Percentiles rank a stretch among this genome's conserved stretches.
These are phyloP conservation scores for Aspergillus cristatus DNA, from an alignment of 495 filamentous ascomycete genomes.

Conservation along the genomic window DNA sequence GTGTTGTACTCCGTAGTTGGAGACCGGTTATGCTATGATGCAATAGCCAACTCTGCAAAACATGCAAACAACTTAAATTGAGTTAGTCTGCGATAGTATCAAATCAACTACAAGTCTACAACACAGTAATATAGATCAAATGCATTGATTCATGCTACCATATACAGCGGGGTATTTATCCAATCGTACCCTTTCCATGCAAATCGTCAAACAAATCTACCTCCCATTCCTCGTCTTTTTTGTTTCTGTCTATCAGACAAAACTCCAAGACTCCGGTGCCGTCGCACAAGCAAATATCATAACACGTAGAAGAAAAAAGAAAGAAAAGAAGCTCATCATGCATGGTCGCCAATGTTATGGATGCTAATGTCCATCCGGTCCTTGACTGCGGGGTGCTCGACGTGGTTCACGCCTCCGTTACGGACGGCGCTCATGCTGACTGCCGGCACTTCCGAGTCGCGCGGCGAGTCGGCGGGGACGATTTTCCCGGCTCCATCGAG, in stretches of 20 bases:
- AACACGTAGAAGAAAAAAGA: slow-evolving; percentile 4
- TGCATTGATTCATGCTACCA: neutral
- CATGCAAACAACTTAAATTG: no score
- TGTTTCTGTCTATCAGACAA: slow-evolving; percentile 12
- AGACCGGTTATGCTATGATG: no score
- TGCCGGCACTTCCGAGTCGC: slow-evolving; percentile 29
- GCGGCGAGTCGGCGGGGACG: slow-evolving; percentile 34
- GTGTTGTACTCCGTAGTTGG: neutral
- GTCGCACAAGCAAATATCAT: no score
- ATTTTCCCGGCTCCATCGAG: slow-evolving; percentile 49
- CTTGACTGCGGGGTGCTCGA: slow-evolving; percentile 31
- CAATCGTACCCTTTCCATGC: slow-evolving; percentile 4
- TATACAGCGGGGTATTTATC: slow-evolving; percentile 8
- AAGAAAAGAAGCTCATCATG: slow-evolving; percentile 14
- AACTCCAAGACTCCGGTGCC: slow-evolving; percentile 22
- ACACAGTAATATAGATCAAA: no score
- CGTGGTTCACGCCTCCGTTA: slow-evolving; percentile 10
- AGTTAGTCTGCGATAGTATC: no score
- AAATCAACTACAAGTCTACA: no score
- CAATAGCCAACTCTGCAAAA: no score
- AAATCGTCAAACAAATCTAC: slow-evolving; percentile 8
- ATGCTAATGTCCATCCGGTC: slow-evolving; percentile 54
- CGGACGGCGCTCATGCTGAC: slow-evolving; percentile 21
- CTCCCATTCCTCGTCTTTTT: slow-evolving; percentile 7
- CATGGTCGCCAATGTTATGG: slow-evolving; percentile 49